Base-by-base conservation (phyloP, 2,329 filamentous ascomycete species). In the Talaromyces sp. region DNA sequence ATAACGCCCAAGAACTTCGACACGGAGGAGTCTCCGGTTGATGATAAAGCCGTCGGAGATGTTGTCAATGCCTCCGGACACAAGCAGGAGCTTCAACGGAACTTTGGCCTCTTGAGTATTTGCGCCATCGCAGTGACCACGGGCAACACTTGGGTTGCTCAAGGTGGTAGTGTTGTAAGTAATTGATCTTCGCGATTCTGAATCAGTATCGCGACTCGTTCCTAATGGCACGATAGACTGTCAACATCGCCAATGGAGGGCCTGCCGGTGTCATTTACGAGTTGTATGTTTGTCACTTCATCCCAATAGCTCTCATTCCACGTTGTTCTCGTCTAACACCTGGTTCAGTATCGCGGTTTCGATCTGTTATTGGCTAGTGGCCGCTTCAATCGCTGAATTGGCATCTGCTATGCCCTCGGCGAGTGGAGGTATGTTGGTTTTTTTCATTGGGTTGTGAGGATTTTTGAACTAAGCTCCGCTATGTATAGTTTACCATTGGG, bases 61-160 rank as follows among this genome's bases (percentile, higher is more conserved):
- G 66, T 78, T n/a, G 69, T 87, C 66, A 88, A 88, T 65, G 83
- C 83, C 1, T 84, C 84, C 1, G 84, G 85, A 5, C 84, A 87
- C 69, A 76, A 75, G 61, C 84, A 87, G 68, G 84, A 87, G 67
- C 72, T 88, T 37, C 79, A 81, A 58, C 78, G 84, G 15, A 85
- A 87, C 65, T 87, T 86, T 68, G 79, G 81, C 36, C 72, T 87
- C 8, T 63, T 85, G 48, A 81, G 80, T 53, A 80, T 86, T 41
- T 82, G 83, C 53, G 83, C 82, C 22, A 76, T 84, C 46, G 84
- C 82, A 0, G 70, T 87, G 53, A 86, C 83, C 1, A 81, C 85
- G 22, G 84, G 85, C 68, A 86, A 85, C 64, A 84, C 84, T 17
- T 88, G 84, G 84, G 79, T 84, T 56, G 82, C 84, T 5, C 73